Base-by-base conservation (phyloP, 202 grass and related monocot genomes). In the Tripidium arundinaceum region DNA sequence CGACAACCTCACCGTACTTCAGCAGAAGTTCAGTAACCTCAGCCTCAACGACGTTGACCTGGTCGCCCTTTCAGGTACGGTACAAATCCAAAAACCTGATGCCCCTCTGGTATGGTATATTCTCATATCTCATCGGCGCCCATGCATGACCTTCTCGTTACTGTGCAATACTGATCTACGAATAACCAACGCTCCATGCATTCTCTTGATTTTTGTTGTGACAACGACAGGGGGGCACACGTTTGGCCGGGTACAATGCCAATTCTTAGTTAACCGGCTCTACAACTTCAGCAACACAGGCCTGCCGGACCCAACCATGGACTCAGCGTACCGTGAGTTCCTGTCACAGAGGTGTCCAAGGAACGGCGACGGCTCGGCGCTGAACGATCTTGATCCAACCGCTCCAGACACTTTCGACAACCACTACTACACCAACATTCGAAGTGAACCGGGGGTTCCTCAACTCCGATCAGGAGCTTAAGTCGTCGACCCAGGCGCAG, bases 391-490 rank as follows among this genome's bases (percentile, higher is more conserved):
- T 0, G 94, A 97, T n/a, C 84, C 77, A 0, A 86, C 79, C 0
- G 90, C 94, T 0, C 89, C 89, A 0, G 33, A 87, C 41, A 64
- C 58, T n/a, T 90, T 97, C 36, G 89, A 94, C 77, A 94, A 92
- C 13, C 36, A 70, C 73, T 97, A 97, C 91, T 97, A 83, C 64
- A 62, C 75, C 0, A 94, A 92, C 38, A 55, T 97, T n/a, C 0
- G 41, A 88, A 36, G 77, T 3, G 8, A 84, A 79, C 39, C 39
- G 86, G 11, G 94, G 94, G 0, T 80, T 97, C 49, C 83, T 97
- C 14, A 76, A 28, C 2, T 91, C 94, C 11, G 94, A 97, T 22
- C 94, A 97, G 76, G 87, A 88, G 60, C 84, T 97, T 61, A 84
- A 86, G 68, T 92, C 94, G 0, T 39, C 83, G 10, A 50, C 77